A percentile compares a stretch with the other conserved stretches of the same genome.
Evolutionary conservation across 805 yeast genomes (phyloP).

Genomic region (Nakazawaea anatomiae): DNA sequence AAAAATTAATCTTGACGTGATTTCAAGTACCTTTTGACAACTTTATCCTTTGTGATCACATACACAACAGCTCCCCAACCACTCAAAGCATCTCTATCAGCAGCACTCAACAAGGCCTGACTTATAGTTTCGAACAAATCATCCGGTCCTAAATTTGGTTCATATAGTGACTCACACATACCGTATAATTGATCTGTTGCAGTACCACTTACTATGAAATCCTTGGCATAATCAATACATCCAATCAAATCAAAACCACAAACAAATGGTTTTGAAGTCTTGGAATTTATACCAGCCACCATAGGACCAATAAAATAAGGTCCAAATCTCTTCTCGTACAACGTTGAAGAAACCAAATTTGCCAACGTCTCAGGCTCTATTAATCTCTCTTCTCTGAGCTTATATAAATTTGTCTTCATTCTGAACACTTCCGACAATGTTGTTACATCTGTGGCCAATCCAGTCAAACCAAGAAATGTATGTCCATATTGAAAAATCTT

Average conservation of each 20-base stretch:
- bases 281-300: conserved; percentile 89
- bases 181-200: conserved; percentile 97
- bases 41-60: conserved; percentile 86
- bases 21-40: conserved; percentile 78
- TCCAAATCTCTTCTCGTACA: conserved; percentile 89
- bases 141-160: conserved; percentile 89
- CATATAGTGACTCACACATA: conserved; percentile 96
- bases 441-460: conserved; percentile 89
- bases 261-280: conserved; percentile 77
- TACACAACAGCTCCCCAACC: conserved; percentile 99
- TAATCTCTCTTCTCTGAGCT: conserved; percentile 82
- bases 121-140: conserved; percentile 93
- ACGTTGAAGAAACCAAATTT: conserved; percentile 81
- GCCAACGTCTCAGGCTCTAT: conserved; percentile 95
- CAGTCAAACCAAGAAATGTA: conserved; percentile 87
- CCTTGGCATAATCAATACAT: conserved; percentile 90
- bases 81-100: conserved; percentile 93
- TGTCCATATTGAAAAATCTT: conserved; percentile 84
- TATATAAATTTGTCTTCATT: conserved; percentile 81
- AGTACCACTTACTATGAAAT: conserved; percentile 93
- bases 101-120: conserved; percentile 90
- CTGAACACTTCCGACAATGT: conserved; percentile 81
- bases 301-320: conserved; percentile 97
- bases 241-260: conserved; percentile 97
- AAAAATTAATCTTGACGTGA: conserved; percentile 83